A percentile compares a stretch with the other conserved stretches of the same genome.
phyloP scores from a whole-genome alignment of 257 asterid species.

The Plantago major region DNA sequence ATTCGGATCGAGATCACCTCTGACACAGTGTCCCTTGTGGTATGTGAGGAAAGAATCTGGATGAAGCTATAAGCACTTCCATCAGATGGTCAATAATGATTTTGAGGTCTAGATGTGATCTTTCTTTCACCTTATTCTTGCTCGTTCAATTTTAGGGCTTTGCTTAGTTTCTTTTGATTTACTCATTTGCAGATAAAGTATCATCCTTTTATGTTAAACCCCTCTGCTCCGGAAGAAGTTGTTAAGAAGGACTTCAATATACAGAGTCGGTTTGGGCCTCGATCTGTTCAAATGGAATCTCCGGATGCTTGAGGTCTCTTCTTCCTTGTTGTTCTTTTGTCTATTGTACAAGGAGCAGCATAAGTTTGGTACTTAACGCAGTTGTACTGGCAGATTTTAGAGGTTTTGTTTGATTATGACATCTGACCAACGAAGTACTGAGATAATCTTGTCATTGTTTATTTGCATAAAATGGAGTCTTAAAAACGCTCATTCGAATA shows the following conservation, averaged over 20 bases:
- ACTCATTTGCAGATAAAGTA: slow-evolving; percentile 27
- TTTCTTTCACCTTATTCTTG: not conserved
- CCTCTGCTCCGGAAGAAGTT: slow-evolving; percentile 63
- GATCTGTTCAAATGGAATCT: slow-evolving; percentile 46
- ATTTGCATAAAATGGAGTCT: not conserved
- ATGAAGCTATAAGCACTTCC: slow-evolving; percentile 71
- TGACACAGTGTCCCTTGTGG: slow-evolving; percentile 90
- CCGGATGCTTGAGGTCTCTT: slow-evolving; percentile 64
- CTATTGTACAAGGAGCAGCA: not conserved
- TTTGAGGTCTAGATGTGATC: slow-evolving; percentile 25
- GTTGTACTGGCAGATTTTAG: slow-evolving; percentile 41
- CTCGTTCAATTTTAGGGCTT: not conserved
- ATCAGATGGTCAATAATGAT: slow-evolving; percentile 39
- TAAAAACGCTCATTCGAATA: too few relatives aligned
- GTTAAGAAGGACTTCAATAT: slow-evolving; percentile 57
- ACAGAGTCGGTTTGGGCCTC: slow-evolving; percentile 56
- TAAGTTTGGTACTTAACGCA: not conserved
- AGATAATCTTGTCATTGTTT: slow-evolving; percentile 20
- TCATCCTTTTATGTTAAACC: slow-evolving; percentile 47
- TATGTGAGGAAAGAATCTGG: slow-evolving; percentile 79
- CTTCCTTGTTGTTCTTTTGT: not conserved
- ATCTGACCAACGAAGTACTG: slow-evolving; percentile 56
- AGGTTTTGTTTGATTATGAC: slow-evolving; percentile 53
- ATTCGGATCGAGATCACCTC: slow-evolving; percentile 53
- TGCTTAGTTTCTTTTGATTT: not conserved